Percentiles rank a stretch among this genome's conserved stretches.
phyloP scores from a whole-genome alignment of 192 early-diverging fungal species.

The Lunasporangiospora selenospora region DNA sequence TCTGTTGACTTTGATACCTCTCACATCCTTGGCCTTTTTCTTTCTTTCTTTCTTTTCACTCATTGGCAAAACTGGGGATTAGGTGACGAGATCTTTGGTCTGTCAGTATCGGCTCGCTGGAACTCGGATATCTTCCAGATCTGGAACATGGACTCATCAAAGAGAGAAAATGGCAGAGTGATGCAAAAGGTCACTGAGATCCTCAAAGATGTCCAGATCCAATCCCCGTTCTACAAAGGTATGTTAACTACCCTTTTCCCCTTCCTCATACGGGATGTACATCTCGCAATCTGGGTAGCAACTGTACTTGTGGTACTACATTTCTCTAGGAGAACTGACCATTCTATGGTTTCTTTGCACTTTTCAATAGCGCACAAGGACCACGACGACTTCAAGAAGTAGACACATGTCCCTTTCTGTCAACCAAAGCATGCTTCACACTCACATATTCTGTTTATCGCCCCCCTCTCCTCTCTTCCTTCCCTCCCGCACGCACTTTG shows the following conservation, averaged over 20 bases:
- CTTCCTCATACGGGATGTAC: not conserved
- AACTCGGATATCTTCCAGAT: constrained; percentile 57
- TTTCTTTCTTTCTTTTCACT: not conserved
- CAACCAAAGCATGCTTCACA: not conserved
- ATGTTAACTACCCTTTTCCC: not conserved
- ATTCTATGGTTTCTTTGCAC: not conserved
- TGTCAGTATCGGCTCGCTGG: constrained; percentile 55
- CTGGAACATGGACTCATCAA: constrained; percentile 53
- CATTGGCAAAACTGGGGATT: not conserved
- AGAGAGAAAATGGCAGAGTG: constrained; percentile 43
- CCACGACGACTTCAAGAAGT: constrained; percentile 47
- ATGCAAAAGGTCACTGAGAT: constrained; percentile 49
- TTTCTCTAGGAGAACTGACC: not conserved
- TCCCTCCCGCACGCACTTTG: no score
- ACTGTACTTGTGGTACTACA: not conserved
- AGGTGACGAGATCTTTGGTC: constrained; percentile 56
- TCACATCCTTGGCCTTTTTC: not conserved
- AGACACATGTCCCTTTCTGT: no score
- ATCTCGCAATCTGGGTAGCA: no score
- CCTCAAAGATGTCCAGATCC: constrained; percentile 44
- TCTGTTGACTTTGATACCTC: not conserved
- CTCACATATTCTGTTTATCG: no score
- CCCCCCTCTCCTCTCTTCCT: no score
- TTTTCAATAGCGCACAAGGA: constrained; percentile 43
- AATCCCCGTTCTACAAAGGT: constrained; percentile 58